Conservation (phyloP, 257 asterid genomes). For the Salvia rosmarinus region DNA sequence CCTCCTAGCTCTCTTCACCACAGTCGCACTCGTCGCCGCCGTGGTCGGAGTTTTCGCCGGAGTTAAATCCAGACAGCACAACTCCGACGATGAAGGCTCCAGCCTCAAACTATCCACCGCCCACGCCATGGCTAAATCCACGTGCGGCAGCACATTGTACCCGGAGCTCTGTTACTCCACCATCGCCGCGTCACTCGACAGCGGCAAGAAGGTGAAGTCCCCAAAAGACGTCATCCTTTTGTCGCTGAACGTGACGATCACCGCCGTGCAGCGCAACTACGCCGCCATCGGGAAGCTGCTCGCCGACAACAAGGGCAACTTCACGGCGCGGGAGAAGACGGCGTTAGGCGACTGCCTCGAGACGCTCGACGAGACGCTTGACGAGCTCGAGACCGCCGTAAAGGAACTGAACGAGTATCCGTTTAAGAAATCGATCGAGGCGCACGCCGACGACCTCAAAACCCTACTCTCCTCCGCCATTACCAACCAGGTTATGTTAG, state of each 20-base stretch:
- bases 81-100: conserved; percentile 7
- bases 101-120: conserved; percentile 40
- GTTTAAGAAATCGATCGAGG: conserved; percentile 48
- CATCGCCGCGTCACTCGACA: conserved; percentile 45
- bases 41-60: conserved; percentile 38
- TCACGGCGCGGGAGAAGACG: conserved; percentile 54
- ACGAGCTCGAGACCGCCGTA: conserved; percentile 60
- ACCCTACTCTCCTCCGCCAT: conserved; percentile 76
- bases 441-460: conserved; percentile 75
- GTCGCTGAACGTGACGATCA: conserved; percentile 52
- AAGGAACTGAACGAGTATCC: conserved; percentile 60
- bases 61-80: conserved; percentile 26
- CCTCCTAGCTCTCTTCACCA: conserved; percentile 35
- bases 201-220: conserved; percentile 38
- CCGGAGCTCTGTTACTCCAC: conserved; percentile 68
- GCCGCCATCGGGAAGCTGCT: conserved; percentile 43
- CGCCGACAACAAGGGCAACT: conserved; percentile 23
- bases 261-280: conserved; percentile 44
- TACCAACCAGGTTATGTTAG: conserved; percentile 81
- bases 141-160: conserved; percentile 58
- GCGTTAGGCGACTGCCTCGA: conserved; percentile 76
- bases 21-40: conserved; percentile 34
- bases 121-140: conserved; percentile 46
- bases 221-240: conserved; percentile 55
- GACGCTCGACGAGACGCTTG: conserved; percentile 61